Evolutionary conservation across 2,329 filamentous ascomycete genomes (phyloP).

Genomic region (Aquanectria penicillioides): DNA sequence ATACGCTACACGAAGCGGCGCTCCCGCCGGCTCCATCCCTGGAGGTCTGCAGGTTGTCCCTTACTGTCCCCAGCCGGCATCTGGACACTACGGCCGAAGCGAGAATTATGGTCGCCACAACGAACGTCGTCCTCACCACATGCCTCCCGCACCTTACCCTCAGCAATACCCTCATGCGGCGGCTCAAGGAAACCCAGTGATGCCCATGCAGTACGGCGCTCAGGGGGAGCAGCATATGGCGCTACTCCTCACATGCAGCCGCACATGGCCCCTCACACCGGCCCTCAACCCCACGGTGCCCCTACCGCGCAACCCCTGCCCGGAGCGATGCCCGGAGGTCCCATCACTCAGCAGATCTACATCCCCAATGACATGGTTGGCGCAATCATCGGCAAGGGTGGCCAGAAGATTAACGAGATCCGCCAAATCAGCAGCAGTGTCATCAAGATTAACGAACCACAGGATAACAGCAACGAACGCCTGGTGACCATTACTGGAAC

Average conservation of each 20-base stretch:
- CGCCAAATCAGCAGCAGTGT: slow-evolving; percentile 96
- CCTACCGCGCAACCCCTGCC: slow-evolving; percentile 81
- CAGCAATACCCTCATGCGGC: slow-evolving; percentile 75
- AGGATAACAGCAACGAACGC: slow-evolving; percentile 98
- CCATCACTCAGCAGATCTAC: slow-evolving; percentile 97
- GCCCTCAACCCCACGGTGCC: slow-evolving; percentile 67
- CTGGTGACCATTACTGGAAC: slow-evolving; percentile 97
- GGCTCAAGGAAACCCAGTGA: slow-evolving; percentile 70
- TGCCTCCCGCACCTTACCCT: slow-evolving; percentile 76
- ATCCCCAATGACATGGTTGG: slow-evolving; percentile 99
- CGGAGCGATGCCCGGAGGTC: slow-evolving; percentile 66
- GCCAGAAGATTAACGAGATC: slow-evolving; percentile 99
- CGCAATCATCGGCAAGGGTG: slow-evolving; percentile 98
- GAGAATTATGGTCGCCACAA: slow-evolving; percentile 84
- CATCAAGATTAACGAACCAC: slow-evolving; percentile 99
- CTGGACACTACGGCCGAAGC: slow-evolving; percentile 90
- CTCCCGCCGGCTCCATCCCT: slow-evolving; percentile 90
- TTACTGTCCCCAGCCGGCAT: slow-evolving; percentile 91
- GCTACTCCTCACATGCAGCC: slow-evolving; percentile 81
- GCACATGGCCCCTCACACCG: slow-evolving; percentile 70
- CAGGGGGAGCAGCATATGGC: slow-evolving; percentile 81
- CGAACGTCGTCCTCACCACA: slow-evolving; percentile 77
- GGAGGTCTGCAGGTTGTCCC: slow-evolving; percentile 99
- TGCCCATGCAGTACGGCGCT: slow-evolving; percentile 81
- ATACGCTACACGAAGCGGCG: slow-evolving; percentile 94